Conservation (phyloP, 768 basidiomycete species). For the Daedaleopsis nitida region DNA sequence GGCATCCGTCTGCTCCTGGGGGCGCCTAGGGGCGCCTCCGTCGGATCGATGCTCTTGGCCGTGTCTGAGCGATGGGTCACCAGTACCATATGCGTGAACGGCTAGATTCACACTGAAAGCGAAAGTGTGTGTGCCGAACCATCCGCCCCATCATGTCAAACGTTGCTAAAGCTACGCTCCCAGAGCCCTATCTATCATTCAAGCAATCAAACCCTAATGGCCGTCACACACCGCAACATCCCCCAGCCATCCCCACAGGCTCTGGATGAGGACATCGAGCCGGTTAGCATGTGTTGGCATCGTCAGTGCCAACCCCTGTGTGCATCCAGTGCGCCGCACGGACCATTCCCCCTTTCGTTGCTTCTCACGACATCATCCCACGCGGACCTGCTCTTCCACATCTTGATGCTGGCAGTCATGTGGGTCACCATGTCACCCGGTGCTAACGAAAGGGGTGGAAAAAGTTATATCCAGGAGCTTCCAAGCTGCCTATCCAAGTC, state of each 20-base stretch:
- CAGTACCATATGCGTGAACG: slow-evolving; percentile 52
- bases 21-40: slow-evolving; percentile 73
- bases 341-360: slow-evolving; percentile 62
- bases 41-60: slow-evolving; percentile 68
- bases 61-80: slow-evolving; percentile 71
- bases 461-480: slow-evolving; percentile 65
- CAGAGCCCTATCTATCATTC: neutral
- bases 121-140: slow-evolving; percentile 51
- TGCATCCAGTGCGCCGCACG: slow-evolving; percentile 30
- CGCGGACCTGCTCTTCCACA: slow-evolving; percentile 64
- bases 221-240: neutral
- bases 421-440: slow-evolving; percentile 37
- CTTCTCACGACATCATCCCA: slow-evolving; percentile 65
- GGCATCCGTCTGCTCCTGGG: slow-evolving; percentile 68
- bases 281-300: no score
- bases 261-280: neutral
- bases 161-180: neutral
- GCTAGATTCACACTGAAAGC: slow-evolving; percentile 59
- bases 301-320: no score
- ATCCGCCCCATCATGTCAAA: neutral
- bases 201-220: no score
- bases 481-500: slow-evolving; percentile 65
- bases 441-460: slow-evolving; percentile 9
- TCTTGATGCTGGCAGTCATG: slow-evolving; percentile 88
- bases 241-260: neutral